Percentiles rank a stretch among this genome's conserved stretches.
Evolutionary conservation across 306 rosid species (phyloP).

Genomic region (Cicer pinnatifidum): DNA sequence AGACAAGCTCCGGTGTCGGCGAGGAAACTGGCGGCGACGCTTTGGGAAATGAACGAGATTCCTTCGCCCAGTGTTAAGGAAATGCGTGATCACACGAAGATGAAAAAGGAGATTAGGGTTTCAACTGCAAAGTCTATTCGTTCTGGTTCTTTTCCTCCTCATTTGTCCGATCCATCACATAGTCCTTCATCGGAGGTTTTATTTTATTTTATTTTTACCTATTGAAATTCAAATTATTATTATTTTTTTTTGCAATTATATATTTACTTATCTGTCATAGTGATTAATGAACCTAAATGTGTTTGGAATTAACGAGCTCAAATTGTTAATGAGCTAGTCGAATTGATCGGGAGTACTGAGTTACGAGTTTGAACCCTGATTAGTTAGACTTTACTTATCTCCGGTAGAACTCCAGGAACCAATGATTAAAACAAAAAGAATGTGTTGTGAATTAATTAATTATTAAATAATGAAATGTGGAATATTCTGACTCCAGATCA

Average conservation of each 20-base stretch:
- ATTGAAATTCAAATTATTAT: not conserved
- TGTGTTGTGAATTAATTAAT: not conserved
- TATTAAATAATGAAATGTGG: conserved; percentile 6
- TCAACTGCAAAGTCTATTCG: conserved; percentile 60
- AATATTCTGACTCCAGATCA: conserved; percentile 18
- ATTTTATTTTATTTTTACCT: not conserved
- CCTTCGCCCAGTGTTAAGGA: conserved; percentile 78
- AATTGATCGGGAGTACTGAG: too few species aligned
- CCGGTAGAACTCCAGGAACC: too few species aligned
- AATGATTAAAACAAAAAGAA: not conserved
- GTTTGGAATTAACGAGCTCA: not conserved
- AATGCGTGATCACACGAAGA: conserved; percentile 51
- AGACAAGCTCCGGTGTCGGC: conserved; percentile 83
- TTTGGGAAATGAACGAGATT: conserved; percentile 99
- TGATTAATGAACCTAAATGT: not conserved
- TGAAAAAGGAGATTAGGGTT: conserved; percentile 65
- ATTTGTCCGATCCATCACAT: conserved; percentile 97
- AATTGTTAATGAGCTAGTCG: too few species aligned
- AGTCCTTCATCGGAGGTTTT: conserved; percentile 91
- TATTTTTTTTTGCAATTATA: not conserved
- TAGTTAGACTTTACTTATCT: too few species aligned
- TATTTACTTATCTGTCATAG: not conserved
- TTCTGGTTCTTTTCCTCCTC: conserved; percentile 93
- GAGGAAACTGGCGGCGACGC: conserved; percentile 94
- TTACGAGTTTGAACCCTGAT: too few species aligned